Base-by-base conservation (phyloP, 352 stramenopile species). In the Phytophthora multivora region DNA sequence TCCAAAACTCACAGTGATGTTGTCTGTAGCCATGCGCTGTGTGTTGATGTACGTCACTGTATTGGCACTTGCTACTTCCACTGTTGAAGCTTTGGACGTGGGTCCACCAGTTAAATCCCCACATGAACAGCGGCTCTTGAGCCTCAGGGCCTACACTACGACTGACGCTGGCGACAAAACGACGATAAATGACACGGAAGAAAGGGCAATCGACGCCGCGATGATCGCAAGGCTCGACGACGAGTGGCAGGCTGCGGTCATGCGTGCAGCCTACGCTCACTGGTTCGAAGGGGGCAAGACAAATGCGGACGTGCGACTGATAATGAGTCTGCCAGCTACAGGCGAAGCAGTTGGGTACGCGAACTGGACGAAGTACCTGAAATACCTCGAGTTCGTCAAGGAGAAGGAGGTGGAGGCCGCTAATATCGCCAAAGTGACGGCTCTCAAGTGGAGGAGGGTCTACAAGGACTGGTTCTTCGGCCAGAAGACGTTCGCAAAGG, bases 401-500 rank as follows among this genome's bases (percentile, higher is more conserved):
- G 51, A 63, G 21, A 59, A 57, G 40, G 26, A 67, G 23, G 21
- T 23, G 5, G 28, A 40, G 13, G 59, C 51, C 13, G 51, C 42
- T 23, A 55, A 55, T 5, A 18, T 39, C 5, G 51, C 59, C 2
- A 45, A 9, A 46, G 51, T 47, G 1, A 45, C 33, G 18, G 51
- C 26, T 8, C n/a, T 40, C 26, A 63, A 57, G 35, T 18, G 11
- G 28, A 67, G 10, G 9, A 16, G 28, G 2, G 39, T 12, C 3
- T 67, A 62, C 36, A 63, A 51, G 16, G 53, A 35, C 2, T 67
- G 59, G 59, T 57, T 43, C 31, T n/a, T 67, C 33, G 59, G 50
- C 2, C 12, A 38, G 13, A 67, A 57, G n/a, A 47, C 59, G 3
- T 15, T 30, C 11, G 25, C 13, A 16, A 18, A 67, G 10, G 51